Conservation (phyloP, 2,329 filamentous ascomycete genomes). For the Talaromyces atroroseus region DNA sequence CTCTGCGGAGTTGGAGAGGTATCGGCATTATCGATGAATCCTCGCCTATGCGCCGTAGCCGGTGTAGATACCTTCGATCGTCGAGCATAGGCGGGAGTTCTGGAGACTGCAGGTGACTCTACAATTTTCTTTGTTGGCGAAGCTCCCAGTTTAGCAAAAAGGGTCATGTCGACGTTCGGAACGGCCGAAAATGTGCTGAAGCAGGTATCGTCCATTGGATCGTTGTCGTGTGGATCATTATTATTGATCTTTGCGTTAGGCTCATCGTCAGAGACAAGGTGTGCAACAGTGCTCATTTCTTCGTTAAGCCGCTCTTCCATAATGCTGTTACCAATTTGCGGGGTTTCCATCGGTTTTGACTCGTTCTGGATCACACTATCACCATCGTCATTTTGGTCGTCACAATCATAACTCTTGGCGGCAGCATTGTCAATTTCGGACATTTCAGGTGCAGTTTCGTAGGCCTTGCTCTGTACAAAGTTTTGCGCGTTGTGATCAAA, state of each 20-base stretch:
- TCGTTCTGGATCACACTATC: neutral
- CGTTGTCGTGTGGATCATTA: constrained; percentile 23
- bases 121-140: constrained; percentile 51
- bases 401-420: constrained; percentile 1
- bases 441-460: neutral
- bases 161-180: constrained; percentile 69
- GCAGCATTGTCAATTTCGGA: neutral
- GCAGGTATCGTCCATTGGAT: constrained; percentile 40
- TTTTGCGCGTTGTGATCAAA: neutral
- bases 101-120: constrained; percentile 35
- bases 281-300: constrained; percentile 37
- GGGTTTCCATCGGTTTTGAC: neutral
- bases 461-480: neutral
- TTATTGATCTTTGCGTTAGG: constrained; percentile 25
- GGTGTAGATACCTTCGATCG: constrained; percentile 39
- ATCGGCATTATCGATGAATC: constrained; percentile 23
- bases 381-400: constrained; percentile 2
- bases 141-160: constrained; percentile 64
- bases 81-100: constrained; percentile 15
- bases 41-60: constrained; percentile 40
- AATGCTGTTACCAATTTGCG: constrained; percentile 29
- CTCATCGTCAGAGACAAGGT: constrained; percentile 19
- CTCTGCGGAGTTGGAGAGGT: constrained; percentile 47
- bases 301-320: constrained; percentile 36
- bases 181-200: constrained; percentile 88